Evolutionary conservation across 192 early-diverging fungal genomes (phyloP), one percentile per base, ranked within the genome.

Genomic region (Coemansia biformis): DNA sequence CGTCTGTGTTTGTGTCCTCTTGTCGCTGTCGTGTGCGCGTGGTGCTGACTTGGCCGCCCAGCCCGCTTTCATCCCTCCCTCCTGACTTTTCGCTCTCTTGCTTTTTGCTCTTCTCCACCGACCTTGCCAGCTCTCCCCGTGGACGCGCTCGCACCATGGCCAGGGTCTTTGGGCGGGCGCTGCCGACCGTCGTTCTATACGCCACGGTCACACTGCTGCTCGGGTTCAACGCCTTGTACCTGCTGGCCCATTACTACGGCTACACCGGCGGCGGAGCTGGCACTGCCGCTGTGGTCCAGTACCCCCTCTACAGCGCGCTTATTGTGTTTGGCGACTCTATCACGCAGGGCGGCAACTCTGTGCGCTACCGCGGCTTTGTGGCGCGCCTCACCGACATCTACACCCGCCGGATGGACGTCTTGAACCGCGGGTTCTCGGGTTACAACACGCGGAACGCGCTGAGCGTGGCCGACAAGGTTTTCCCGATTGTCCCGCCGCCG

Each of bases 341-440:
- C 18, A 68, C 58, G 6, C 58, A 61, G 48, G 37, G 31, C 34
- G 65, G 58, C 15, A 48, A 49, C 21, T 40, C 60, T 48, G 32
- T 49, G 2, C 19, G 33, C 11, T 46, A 52, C 14, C 62, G 54
- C 26, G 82, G 84, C 8, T 87, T 68, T 56, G 76, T 66, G 12
- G 48, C 63, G 5, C 63, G 52, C 23, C 57, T 82, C 1, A 58
- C 77, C 8, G 51, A 79, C 39, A 47, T 54, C 16, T 91, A 85
- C 45, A 76, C 80, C 35, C 83, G 86, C 11, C 82, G 79, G 47
- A 44, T 86, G 19, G 89, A 90, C 39, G 69, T 93, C 8, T 48
- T 90, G 31, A 88, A 87, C 45, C 77, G 89, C 10, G 91, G 91
- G 2, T 88, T 80, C 56, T 81, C 82, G 19, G 89, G 86, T 8